Conservation (phyloP, 1,284 basidiomycete genomes). For the Cutaneotrichosporon arboriforme region DNA sequence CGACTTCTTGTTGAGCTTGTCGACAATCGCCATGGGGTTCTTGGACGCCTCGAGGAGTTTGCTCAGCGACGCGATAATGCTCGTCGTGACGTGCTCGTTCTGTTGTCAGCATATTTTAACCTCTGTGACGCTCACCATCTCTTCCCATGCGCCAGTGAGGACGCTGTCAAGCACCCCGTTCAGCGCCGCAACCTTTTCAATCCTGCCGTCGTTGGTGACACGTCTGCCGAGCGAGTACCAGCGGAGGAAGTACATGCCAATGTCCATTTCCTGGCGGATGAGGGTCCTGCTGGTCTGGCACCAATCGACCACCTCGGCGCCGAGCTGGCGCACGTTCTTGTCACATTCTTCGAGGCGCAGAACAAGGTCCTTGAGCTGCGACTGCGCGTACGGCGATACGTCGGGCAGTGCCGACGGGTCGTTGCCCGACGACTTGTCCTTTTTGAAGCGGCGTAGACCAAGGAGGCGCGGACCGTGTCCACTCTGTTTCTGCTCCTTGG, state of each 20-base stretch:
- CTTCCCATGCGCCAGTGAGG: slow-evolving; percentile 31
- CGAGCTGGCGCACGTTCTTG: slow-evolving; percentile 34
- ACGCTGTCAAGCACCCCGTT: slow-evolving; percentile 34
- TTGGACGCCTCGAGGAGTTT: slow-evolving; percentile 35
- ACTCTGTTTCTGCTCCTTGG: slow-evolving; percentile 10
- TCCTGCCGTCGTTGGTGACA: slow-evolving; percentile 26
- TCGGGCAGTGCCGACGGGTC: slow-evolving; percentile 6
- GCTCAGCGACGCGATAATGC: slow-evolving; percentile 39
- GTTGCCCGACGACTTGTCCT: slow-evolving; percentile 24
- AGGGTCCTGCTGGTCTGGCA: slow-evolving; percentile 34
- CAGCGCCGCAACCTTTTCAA: slow-evolving; percentile 40
- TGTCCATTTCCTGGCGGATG: slow-evolving; percentile 27
- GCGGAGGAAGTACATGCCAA: slow-evolving; percentile 32
- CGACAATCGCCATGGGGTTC: slow-evolving; percentile 43
- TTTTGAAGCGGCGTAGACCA: slow-evolving; percentile 41
- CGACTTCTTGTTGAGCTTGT: slow-evolving; percentile 34
- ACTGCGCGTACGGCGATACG: slow-evolving; percentile 25
- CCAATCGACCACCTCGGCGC: slow-evolving; percentile 41
- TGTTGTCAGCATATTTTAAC: slow-evolving; percentile 11
- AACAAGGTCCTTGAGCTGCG: slow-evolving; percentile 30
- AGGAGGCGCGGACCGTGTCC: slow-evolving; percentile 17
- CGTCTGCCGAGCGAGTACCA: slow-evolving; percentile 36
- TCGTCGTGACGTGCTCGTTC: slow-evolving; percentile 36
- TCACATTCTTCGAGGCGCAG: slow-evolving; percentile 34
- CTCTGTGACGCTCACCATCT: slow-evolving; percentile 31